phyloP scores from a whole-genome alignment of 192 early-diverging fungal genomes.

The Spinellus fusiger region DNA sequence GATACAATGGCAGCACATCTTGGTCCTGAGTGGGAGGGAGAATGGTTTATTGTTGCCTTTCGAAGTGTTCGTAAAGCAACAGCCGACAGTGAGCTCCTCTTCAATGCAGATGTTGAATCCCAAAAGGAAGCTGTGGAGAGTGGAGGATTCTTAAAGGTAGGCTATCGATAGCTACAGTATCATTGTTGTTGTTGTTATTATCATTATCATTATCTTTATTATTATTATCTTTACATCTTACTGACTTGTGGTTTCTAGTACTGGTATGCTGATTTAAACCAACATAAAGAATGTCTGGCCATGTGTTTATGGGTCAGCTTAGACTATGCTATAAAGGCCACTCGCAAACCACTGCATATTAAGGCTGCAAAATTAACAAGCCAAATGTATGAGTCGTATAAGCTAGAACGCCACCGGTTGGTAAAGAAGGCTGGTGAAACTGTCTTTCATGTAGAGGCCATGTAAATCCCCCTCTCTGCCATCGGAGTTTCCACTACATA shows the following conservation, averaged over 20 bases:
- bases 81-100: conserved; percentile 33
- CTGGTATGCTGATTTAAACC: conserved; percentile 46
- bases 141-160: conserved; percentile 42
- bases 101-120: conserved; percentile 40
- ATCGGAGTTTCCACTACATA: too few species aligned
- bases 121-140: conserved; percentile 42
- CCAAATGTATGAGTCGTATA: conserved; percentile 46
- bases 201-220: neutral
- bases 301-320: conserved; percentile 47
- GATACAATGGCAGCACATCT: conserved; percentile 28
- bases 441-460: conserved; percentile 4
- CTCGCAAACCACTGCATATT: conserved; percentile 35
- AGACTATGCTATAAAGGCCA: conserved; percentile 37
- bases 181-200: neutral
- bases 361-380: conserved; percentile 35
- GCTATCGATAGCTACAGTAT: neutral
- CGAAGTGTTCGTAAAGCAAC: conserved; percentile 31
- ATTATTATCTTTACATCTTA: neutral
- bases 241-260: conserved; percentile 18
- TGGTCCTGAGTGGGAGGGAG: conserved; percentile 19
- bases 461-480: neutral
- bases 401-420: conserved; percentile 35
- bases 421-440: conserved; percentile 15
- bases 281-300: conserved; percentile 39
- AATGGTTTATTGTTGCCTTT: conserved; percentile 49